Conservation (phyloP, 805 yeast species). For the Starmera pachycereana region DNA sequence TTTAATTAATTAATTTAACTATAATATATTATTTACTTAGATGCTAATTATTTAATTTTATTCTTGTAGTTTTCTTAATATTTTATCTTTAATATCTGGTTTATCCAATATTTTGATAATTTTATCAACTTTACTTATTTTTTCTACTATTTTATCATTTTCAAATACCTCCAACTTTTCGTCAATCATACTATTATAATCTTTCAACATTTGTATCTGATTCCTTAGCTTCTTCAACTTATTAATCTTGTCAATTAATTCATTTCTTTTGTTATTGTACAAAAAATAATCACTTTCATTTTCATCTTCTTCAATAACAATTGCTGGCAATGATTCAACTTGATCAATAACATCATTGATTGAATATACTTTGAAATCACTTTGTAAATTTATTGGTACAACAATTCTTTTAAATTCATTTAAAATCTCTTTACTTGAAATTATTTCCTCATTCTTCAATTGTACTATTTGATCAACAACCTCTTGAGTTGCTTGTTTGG, state of each 20-base stretch:
- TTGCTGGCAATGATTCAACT: constrained; percentile 11
- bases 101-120: background rate
- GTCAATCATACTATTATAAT: constrained; percentile 3
- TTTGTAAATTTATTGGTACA: constrained; percentile 8
- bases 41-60: background rate
- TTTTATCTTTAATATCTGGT: background rate
- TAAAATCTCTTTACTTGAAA: constrained; percentile 2
- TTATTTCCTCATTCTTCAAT: constrained; percentile 6
- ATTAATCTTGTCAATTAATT: constrained; percentile 3
- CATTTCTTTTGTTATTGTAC: constrained; percentile 6
- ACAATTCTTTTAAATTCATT: constrained; percentile 4
- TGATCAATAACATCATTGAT: constrained; percentile 9
- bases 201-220: constrained; percentile 3
- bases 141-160: background rate
- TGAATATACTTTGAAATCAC: constrained; percentile 10
- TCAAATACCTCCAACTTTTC: constrained; percentile 11
- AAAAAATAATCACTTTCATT: constrained; percentile 1
- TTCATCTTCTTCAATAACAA: background rate
- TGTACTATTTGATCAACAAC: constrained; percentile 11
- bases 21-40: background rate
- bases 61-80: background rate
- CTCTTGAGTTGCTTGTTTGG: constrained; percentile 14
- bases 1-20: background rate
- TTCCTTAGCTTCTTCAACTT: constrained; percentile 3
- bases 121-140: constrained; percentile 1